Evolutionary conservation across 1,284 basidiomycete species (phyloP).

Genomic region (Puccinia horiana): DNA sequence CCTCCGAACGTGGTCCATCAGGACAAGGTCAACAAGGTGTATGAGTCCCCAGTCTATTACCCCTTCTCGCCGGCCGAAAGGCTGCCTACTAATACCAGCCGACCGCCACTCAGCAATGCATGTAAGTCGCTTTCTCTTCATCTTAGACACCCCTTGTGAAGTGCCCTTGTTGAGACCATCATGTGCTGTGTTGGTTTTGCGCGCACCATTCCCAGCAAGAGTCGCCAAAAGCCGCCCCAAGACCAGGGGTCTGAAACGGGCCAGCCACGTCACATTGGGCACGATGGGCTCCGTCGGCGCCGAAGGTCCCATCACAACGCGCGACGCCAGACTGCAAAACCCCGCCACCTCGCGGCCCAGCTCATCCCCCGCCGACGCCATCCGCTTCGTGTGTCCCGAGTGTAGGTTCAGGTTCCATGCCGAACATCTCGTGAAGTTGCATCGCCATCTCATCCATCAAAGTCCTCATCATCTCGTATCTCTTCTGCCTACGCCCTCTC

Average conservation of each 20-base stretch:
- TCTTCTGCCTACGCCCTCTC: neutral
- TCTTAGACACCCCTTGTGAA: too few relatives aligned
- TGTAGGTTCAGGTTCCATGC: neutral
- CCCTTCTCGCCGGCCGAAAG: neutral
- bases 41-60: neutral
- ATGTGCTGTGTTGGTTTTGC: too few relatives aligned
- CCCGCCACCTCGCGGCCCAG: neutral
- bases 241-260: neutral
- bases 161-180: too few relatives aligned
- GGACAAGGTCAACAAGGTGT: neutral
- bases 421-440: neutral
- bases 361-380: neutral
- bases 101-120: constrained; percentile 9
- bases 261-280: neutral
- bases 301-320: too few relatives aligned
- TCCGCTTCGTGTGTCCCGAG: neutral
- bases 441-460: neutral
- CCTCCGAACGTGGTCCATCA: neutral
- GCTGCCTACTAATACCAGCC: neutral
- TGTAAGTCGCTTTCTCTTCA: neutral
- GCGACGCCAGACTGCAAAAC: neutral
- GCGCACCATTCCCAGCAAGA: too few relatives aligned
- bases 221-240: neutral
- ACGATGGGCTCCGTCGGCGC: neutral
- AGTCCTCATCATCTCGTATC: neutral